Conservation (phyloP, 116 monocot species). For the Cymodocea nodosa region DNA sequence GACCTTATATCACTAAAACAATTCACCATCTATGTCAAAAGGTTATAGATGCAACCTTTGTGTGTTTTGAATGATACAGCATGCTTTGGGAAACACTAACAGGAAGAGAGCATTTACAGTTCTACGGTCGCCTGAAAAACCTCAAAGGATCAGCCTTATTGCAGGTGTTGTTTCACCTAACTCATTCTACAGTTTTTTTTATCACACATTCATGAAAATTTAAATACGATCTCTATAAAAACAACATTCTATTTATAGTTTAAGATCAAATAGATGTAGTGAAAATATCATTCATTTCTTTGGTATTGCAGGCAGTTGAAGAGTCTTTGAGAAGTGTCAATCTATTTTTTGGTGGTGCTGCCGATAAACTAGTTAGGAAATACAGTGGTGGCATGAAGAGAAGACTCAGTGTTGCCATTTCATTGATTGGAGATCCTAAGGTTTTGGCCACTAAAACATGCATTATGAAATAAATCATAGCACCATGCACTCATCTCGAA, state of each 20-base stretch:
- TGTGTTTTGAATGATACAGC: constrained; percentile 19
- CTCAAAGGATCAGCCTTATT: not conserved
- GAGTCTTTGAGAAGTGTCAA: constrained; percentile 66
- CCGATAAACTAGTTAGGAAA: constrained; percentile 37
- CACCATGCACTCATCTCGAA: not conserved
- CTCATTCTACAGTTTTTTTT: not conserved
- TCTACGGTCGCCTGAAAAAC: no score
- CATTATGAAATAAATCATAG: not conserved
- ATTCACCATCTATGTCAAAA: not conserved
- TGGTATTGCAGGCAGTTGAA: constrained; percentile 49
- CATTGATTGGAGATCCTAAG: constrained; percentile 69
- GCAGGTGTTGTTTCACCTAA: not conserved
- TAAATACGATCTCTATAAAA: no score
- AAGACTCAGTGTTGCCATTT: no score
- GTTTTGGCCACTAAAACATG: not conserved
- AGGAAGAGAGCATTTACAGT: constrained; percentile 63
- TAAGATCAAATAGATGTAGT: no score
- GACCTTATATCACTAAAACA: not conserved
- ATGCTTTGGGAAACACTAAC: constrained; percentile 88
- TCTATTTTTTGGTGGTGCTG: constrained; percentile 40
- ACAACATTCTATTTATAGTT: no score
- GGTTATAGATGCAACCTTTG: not conserved
- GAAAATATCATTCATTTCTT: not conserved
- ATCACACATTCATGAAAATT: no score
- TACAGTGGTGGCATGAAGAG: constrained; percentile 90